A percentile compares a stretch with the other conserved stretches of the same genome.
phyloP scores from a whole-genome alignment of 179 eudicot genomes.

The Silene coronaria region DNA sequence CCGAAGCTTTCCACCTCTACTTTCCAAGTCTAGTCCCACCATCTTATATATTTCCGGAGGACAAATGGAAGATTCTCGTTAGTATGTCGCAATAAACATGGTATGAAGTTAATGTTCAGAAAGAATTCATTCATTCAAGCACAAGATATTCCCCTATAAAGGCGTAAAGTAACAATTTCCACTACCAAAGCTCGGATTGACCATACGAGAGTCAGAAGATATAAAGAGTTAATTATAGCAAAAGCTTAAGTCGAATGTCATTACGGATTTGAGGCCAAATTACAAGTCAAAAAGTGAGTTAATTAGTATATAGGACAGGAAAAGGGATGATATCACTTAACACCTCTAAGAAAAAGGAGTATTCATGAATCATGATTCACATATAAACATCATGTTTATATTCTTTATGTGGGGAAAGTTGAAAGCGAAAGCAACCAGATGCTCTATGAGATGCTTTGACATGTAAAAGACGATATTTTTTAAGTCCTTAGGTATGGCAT shows the following conservation, averaged over 20 bases:
- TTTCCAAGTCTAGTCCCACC: neutral
- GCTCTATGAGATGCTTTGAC: slow-evolving; percentile 19
- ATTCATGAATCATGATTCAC: slow-evolving; percentile 19
- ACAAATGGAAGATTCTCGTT: neutral
- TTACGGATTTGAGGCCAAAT: slow-evolving; percentile 14
- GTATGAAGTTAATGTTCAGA: slow-evolving; percentile 16
- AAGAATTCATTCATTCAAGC: slow-evolving; percentile 18
- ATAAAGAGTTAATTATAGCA: slow-evolving; percentile 16
- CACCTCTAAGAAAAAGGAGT: slow-evolving; percentile 17
- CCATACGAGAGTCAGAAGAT: slow-evolving; percentile 22
- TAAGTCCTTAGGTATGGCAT: neutral
- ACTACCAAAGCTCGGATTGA: slow-evolving; percentile 11
- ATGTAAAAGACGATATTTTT: slow-evolving; percentile 7
- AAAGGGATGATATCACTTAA: slow-evolving; percentile 5
- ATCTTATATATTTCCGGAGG: neutral
- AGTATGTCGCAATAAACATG: neutral
- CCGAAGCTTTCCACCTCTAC: neutral
- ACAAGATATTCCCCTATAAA: slow-evolving; percentile 11
- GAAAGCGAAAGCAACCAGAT: slow-evolving; percentile 15
- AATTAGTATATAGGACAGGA: slow-evolving; percentile 5
- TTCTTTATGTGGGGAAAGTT: slow-evolving; percentile 14
- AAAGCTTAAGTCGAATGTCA: slow-evolving; percentile 17
- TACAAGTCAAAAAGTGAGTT: slow-evolving; percentile 3
- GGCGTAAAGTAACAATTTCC: slow-evolving; percentile 8
- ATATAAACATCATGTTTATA: slow-evolving; percentile 18